phyloP scores from a whole-genome alignment of 2,329 filamentous ascomycete genomes.

The Fusarium sp. region DNA sequence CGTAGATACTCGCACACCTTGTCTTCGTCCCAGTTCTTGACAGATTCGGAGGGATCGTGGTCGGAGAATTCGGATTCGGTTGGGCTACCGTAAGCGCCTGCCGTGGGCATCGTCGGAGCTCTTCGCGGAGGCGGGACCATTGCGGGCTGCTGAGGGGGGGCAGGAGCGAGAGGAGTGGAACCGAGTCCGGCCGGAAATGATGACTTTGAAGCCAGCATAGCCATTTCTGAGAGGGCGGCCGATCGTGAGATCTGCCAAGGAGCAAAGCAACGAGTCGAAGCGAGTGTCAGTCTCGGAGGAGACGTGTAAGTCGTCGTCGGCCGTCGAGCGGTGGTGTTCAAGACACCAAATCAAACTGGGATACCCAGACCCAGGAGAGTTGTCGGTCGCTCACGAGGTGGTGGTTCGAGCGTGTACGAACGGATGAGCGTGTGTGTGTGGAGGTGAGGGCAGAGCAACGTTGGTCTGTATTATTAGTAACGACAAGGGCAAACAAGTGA shows the following conservation, averaged over 20 bases:
- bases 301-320: slow-evolving; percentile 11
- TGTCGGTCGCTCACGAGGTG: slow-evolving; percentile 27
- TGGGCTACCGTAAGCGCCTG: slow-evolving; percentile 77
- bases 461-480: slow-evolving; percentile 42
- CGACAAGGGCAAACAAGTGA: slow-evolving; percentile 21
- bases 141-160: slow-evolving; percentile 61
- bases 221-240: slow-evolving; percentile 62
- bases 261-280: slow-evolving; percentile 4
- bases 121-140: slow-evolving; percentile 64
- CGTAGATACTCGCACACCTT: slow-evolving; percentile 91
- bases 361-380: slow-evolving; percentile 42
- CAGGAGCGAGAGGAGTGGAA: slow-evolving; percentile 61
- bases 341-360: slow-evolving; percentile 39
- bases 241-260: slow-evolving; percentile 19
- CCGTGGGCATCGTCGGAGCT: slow-evolving; percentile 60
- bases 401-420: slow-evolving; percentile 25
- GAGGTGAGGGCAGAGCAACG: slow-evolving; percentile 7
- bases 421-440: slow-evolving; percentile 5
- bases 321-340: slow-evolving; percentile 29
- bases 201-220: slow-evolving; percentile 82
- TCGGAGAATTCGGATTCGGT: slow-evolving; percentile 96
- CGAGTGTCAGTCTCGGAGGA: background rate
- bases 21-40: slow-evolving; percentile 91
- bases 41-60: slow-evolving; percentile 78
- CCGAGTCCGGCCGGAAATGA: slow-evolving; percentile 70